Evolutionary conservation across 768 basidiomycete species (phyloP).

Genomic region (Chalciporus piperatus): DNA sequence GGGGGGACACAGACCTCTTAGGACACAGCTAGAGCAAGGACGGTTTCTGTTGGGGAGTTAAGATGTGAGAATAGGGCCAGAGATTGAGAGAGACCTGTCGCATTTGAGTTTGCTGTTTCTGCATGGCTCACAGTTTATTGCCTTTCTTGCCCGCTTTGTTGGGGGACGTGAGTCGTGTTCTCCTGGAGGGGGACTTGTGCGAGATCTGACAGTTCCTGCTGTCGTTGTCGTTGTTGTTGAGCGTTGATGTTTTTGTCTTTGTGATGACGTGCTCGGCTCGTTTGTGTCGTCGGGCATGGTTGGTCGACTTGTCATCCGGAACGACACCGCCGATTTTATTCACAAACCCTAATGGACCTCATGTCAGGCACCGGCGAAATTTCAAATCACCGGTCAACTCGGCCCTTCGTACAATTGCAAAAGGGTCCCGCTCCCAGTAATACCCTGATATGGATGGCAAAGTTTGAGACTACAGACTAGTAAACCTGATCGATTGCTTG

Average conservation of each 20-base stretch:
- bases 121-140: conserved; percentile 88
- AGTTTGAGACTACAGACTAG: background rate
- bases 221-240: conserved; percentile 28
- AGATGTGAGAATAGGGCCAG: background rate
- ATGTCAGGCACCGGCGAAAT: background rate
- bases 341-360: conserved; percentile 2
- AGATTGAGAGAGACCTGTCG: conserved; percentile 58
- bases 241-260: conserved; percentile 19
- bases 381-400: background rate
- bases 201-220: conserved; percentile 43
- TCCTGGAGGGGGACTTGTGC: conserved; percentile 45
- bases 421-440: no score
- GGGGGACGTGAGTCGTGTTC: conserved; percentile 64
- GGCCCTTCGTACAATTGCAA: no score
- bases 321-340: background rate
- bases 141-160: conserved; percentile 80
- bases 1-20: conserved; percentile 62
- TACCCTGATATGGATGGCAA: background rate
- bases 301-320: background rate
- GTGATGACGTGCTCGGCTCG: conserved; percentile 9
- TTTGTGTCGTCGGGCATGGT: conserved; percentile 32
- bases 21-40: conserved; percentile 85
- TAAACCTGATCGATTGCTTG: no score
- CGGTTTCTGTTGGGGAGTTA: conserved; percentile 53
- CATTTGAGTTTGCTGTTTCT: conserved; percentile 86